Conservation (phyloP, 2,329 filamentous ascomycete species). For the Ceratocystis alfenasii region DNA sequence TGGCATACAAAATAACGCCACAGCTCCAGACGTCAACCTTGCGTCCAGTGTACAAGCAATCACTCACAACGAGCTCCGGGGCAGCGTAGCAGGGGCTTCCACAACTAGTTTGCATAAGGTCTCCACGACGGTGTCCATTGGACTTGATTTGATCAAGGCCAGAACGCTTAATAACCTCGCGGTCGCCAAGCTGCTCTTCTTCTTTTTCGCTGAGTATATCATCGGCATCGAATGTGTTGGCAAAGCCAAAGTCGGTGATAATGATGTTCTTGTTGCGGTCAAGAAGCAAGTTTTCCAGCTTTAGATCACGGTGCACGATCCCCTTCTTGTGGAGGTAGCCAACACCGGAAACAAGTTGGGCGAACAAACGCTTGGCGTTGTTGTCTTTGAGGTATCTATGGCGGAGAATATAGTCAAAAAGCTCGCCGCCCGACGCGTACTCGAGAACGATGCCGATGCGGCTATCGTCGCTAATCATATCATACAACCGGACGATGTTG, state of each 20-base stretch:
- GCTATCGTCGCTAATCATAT: conserved; percentile 95
- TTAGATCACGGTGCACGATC: conserved; percentile 93
- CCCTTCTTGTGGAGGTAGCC: conserved; percentile 98
- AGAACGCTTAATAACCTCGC: conserved; percentile 74
- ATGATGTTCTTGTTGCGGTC: conserved; percentile 98
- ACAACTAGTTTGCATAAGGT: conserved; percentile 98
- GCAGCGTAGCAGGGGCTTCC: conserved; percentile 97
- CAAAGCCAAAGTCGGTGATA: conserved; percentile 98
- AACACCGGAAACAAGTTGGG: conserved; percentile 89
- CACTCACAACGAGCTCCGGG: conserved; percentile 91
- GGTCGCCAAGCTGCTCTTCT: conserved; percentile 73
- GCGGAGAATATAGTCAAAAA: conserved; percentile 97
- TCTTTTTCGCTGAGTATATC: conserved; percentile 87
- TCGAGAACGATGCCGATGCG: conserved; percentile 98
- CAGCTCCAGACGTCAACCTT: conserved; percentile 99
- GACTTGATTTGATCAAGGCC: conserved; percentile 69
- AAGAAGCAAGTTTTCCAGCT: conserved; percentile 87
- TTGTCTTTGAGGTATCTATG: conserved; percentile 94
- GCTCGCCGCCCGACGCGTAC: conserved; percentile 91
- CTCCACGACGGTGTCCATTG: conserved; percentile 69
- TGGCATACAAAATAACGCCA: conserved; percentile 95
- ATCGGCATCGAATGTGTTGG: conserved; percentile 84
- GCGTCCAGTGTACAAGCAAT: conserved; percentile 89
- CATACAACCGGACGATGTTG: conserved; percentile 91
- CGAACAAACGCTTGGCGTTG: conserved; percentile 79